A percentile compares a stretch with the other conserved stretches of the same genome.
phyloP scores from a whole-genome alignment of 2,329 filamentous ascomycete species.

The Ophiostoma ips region DNA sequence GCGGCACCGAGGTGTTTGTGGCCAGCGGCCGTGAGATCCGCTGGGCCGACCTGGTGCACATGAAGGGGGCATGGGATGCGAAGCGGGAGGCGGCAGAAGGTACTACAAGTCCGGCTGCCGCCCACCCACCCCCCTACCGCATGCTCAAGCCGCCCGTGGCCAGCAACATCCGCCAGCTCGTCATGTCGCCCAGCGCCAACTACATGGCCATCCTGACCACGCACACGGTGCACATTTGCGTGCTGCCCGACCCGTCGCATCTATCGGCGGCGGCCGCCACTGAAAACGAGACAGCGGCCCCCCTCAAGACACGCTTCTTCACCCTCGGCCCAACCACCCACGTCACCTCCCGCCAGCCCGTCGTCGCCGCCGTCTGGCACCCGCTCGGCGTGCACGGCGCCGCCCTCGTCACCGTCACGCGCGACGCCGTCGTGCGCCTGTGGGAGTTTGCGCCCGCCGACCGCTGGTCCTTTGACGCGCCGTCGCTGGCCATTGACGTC shows the following conservation, averaged over 20 bases:
- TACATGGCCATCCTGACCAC: conserved; percentile 76
- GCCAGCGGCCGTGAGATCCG: conserved; percentile 80
- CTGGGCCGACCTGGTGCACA: conserved; percentile 70
- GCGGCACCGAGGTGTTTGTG: conserved; percentile 79
- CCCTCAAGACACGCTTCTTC: conserved; percentile 71
- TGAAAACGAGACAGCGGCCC: conserved; percentile 19
- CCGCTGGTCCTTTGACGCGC: conserved; percentile 74
- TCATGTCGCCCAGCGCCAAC: conserved; percentile 68
- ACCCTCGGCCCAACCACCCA: conserved; percentile 88
- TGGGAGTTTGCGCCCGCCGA: conserved; percentile 83
- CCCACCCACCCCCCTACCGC: conserved; percentile 30
- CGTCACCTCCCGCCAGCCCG: conserved; percentile 68
- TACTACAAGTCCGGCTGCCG: conserved; percentile 12
- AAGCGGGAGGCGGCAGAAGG: too few relatives aligned
- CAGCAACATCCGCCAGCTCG: conserved; percentile 70
- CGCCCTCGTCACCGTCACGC: conserved; percentile 76
- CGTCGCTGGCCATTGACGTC: conserved; percentile 72
- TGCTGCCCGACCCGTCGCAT: conserved; percentile 70
- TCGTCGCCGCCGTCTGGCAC: conserved; percentile 82
- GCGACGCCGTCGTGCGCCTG: conserved; percentile 73
- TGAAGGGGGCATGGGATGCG: conserved; percentile 52
- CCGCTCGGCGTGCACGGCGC: conserved; percentile 71
- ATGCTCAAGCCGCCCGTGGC: conserved; percentile 64
- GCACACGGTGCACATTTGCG: conserved; percentile 75
- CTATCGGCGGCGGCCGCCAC: conserved; percentile 25